phyloP scores from a whole-genome alignment of 257 asterid genomes.

The Primulina eburnea region DNA sequence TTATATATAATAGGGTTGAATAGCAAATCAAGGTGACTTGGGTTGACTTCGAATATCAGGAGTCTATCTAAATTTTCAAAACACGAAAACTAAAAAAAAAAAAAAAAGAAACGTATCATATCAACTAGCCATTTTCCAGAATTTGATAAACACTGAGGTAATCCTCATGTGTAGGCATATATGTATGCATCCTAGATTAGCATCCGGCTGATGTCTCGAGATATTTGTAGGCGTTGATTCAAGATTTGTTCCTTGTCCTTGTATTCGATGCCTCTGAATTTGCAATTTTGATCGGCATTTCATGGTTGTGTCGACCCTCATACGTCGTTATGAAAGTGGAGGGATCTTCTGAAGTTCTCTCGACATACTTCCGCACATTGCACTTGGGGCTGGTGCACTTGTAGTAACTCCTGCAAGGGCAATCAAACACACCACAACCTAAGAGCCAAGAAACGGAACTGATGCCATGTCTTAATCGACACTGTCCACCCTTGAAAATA shows the following conservation, averaged over 20 bases:
- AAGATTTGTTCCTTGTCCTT: conserved; percentile 28
- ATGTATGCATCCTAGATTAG: neutral
- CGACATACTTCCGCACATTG: conserved; percentile 69
- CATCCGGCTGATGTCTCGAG: neutral
- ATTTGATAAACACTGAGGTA: neutral
- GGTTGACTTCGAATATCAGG: neutral
- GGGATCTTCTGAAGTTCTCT: conserved; percentile 67
- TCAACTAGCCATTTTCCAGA: neutral
- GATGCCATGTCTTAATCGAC: too few relatives aligned
- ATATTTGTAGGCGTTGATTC: neutral
- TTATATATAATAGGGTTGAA: too few relatives aligned
- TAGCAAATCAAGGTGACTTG: too few relatives aligned
- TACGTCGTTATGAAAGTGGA: conserved; percentile 60
- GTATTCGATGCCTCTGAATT: conserved; percentile 37
- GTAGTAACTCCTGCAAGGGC: conserved; percentile 71
- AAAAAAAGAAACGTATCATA: too few relatives aligned
- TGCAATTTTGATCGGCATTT: conserved; percentile 36
- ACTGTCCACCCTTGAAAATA: too few relatives aligned
- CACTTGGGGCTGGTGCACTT: conserved; percentile 72
- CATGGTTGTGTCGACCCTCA: conserved; percentile 79
- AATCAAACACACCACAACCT: neutral
- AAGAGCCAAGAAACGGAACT: neutral
- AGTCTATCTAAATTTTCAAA: too few relatives aligned
- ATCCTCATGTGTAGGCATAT: neutral
- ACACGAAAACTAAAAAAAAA: too few relatives aligned